Conservation (phyloP, 1,284 basidiomycete genomes). For the Blastosporella zonata region DNA sequence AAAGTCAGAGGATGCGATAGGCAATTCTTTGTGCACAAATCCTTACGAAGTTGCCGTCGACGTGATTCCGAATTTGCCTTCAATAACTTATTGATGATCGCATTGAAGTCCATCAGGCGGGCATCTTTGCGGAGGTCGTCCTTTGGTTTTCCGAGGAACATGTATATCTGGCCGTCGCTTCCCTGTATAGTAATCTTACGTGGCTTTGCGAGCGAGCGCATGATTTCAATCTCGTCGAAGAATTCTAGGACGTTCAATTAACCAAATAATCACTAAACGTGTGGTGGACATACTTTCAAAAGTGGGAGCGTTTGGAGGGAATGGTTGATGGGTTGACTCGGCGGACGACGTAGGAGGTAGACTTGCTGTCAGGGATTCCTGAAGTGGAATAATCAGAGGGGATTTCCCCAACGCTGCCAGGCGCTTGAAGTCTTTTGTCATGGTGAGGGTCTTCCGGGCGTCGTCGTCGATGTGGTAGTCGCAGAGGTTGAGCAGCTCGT, state of each 20-base stretch:
- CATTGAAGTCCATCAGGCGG: constrained; percentile 96
- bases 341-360: constrained; percentile 74
- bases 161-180: constrained; percentile 82
- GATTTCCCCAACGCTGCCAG: constrained; percentile 61
- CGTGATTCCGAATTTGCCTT: constrained; percentile 94
- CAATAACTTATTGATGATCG: constrained; percentile 97
- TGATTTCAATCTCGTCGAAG: constrained; percentile 82
- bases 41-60: constrained; percentile 81
- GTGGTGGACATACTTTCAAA: constrained; percentile 60
- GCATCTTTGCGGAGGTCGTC: constrained; percentile 98
- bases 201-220: constrained; percentile 91
- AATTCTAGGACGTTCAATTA: constrained; percentile 50
- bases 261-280: background rate
- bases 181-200: constrained; percentile 89
- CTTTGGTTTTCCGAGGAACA: constrained; percentile 96
- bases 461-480: constrained; percentile 53
- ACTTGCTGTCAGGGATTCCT: constrained; percentile 89
- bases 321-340: constrained; percentile 75
- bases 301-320: constrained; percentile 74
- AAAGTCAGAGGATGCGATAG: background rate
- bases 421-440: constrained; percentile 64
- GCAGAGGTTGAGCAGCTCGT: constrained; percentile 68
- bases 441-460: constrained; percentile 45
- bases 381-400: constrained; percentile 83
- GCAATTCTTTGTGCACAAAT: background rate